Evolutionary conservation across 1,284 basidiomycete species (phyloP), one percentile per base, ranked within the genome.

Genomic region (Fistulinella cinereoalba): DNA sequence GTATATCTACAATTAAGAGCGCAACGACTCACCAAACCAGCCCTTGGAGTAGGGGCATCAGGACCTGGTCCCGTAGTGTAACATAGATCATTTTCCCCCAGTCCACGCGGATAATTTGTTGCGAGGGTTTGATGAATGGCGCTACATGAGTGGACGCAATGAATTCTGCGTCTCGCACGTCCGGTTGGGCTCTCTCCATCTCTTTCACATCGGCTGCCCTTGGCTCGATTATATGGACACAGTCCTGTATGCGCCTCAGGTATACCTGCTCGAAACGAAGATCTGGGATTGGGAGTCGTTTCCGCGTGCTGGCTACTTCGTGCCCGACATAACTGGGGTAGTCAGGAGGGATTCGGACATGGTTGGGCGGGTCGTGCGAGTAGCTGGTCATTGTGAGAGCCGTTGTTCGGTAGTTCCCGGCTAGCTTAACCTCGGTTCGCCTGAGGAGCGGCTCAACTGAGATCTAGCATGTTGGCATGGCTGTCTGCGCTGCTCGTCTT

Each of bases 211-310:
- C 44, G 28, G 28, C n/a, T n/a, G 25, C 54, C 55, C 9, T 53
- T 33, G 5, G 52, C 44, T 18, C 56, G 62, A 46, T 64, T 65
- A 42, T 58, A 38, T 73, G 70, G 39, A 85, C 66, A 54, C 75
- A 80, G n/a, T 70, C 71, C 28, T 69, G 71, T 51, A 86, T 72
- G 54, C 80, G 81, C 50, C 73, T 74, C 48, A 86, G 54, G 60
- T 83, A 88, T 46, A 77, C 80, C 45, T 79, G 74, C 57, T 88
- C 86, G 67, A 85, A 87, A 16, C 85, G 83, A 37, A 88, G 67
- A 60, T 88, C 85, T 24, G 85, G 84, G 41, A 84, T 80, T 27
- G 73, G 72, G 19, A 76, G 56, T 45, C 65, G 72, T 13, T 46
- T 63, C n/a, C 64, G 58, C 27, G 42, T 15, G 22, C 16, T 29